phyloP scores from a whole-genome alignment of 192 early-diverging fungal genomes.

The Cladochytrium replicatum region DNA sequence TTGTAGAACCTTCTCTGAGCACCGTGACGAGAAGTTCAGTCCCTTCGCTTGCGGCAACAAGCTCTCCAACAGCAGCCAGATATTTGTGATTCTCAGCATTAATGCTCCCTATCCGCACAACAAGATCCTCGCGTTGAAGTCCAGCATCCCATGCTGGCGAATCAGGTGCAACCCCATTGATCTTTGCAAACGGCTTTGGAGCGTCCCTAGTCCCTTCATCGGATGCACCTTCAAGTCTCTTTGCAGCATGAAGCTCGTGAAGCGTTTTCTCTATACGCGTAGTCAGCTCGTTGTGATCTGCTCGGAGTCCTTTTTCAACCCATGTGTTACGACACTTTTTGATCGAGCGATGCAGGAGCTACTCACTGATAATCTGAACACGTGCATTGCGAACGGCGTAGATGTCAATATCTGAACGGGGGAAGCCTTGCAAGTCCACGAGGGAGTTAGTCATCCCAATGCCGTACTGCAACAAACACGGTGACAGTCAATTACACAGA shows the following conservation, averaged over 20 bases:
- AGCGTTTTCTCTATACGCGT: constrained; percentile 40
- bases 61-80: constrained; percentile 1
- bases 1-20: not conserved
- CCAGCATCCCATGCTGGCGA: constrained; percentile 22
- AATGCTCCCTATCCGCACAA: constrained; percentile 13
- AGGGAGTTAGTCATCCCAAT: constrained; percentile 40
- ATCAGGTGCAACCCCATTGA: constrained; percentile 24
- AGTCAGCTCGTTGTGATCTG: constrained; percentile 49
- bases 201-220: constrained; percentile 1
- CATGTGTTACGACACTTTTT: constrained; percentile 31
- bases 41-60: constrained; percentile 14
- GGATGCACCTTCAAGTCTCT: too few relatives aligned
- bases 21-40: too few relatives aligned
- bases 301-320: too few relatives aligned
- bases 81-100: not conserved
- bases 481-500: too few relatives aligned
- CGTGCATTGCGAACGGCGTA: constrained; percentile 43
- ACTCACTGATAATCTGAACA: constrained; percentile 24
- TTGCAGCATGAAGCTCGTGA: constrained; percentile 27
- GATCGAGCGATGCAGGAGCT: not conserved
- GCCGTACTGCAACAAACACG: too few relatives aligned
- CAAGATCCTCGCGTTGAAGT: constrained; percentile 14
- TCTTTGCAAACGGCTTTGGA: constrained; percentile 11
- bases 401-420: constrained; percentile 60
- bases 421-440: constrained; percentile 55